phyloP scores from a whole-genome alignment of 805 yeast genomes.

The Yamadazyma sp. region DNA sequence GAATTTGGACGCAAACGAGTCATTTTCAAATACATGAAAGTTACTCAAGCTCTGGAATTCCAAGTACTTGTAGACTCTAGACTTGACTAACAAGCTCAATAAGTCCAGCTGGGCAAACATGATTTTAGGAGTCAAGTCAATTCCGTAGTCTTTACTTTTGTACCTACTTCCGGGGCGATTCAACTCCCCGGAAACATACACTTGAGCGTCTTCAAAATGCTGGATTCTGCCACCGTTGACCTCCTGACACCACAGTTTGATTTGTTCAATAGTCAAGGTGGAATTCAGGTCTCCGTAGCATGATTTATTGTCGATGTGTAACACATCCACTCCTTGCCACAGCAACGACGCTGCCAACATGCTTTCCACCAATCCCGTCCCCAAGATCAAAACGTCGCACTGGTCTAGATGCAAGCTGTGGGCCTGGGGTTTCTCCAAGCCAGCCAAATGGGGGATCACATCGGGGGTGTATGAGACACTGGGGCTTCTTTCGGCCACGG shows the following conservation, averaged over 20 bases:
- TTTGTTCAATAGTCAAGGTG: slow-evolving; percentile 81
- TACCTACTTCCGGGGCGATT: slow-evolving; percentile 20
- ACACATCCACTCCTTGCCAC: slow-evolving; percentile 96
- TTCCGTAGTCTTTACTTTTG: slow-evolving; percentile 70
- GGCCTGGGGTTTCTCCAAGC: slow-evolving; percentile 69
- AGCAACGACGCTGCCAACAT: slow-evolving; percentile 90
- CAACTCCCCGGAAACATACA: slow-evolving; percentile 69
- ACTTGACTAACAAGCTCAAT: slow-evolving; percentile 70
- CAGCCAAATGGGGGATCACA: slow-evolving; percentile 70
- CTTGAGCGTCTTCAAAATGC: slow-evolving; percentile 66
- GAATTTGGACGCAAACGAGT: slow-evolving; percentile 76
- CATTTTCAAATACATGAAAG: slow-evolving; percentile 94
- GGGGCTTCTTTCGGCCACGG: slow-evolving; percentile 49
- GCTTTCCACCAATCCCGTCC: slow-evolving; percentile 89
- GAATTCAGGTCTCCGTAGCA: slow-evolving; percentile 90
- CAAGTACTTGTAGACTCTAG: slow-evolving; percentile 85
- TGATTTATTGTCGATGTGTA: slow-evolving; percentile 82
- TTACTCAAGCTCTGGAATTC: slow-evolving; percentile 87
- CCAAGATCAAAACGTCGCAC: slow-evolving; percentile 87
- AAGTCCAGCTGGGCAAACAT: slow-evolving; percentile 90
- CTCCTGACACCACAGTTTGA: slow-evolving; percentile 75
- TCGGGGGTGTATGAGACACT: slow-evolving; percentile 41
- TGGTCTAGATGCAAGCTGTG: slow-evolving; percentile 61
- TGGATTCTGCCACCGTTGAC: slow-evolving; percentile 52
- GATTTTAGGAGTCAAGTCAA: slow-evolving; percentile 84